Base-by-base conservation (phyloP, 345 rosid genomes). In the Aquilaria malaccensis region DNA sequence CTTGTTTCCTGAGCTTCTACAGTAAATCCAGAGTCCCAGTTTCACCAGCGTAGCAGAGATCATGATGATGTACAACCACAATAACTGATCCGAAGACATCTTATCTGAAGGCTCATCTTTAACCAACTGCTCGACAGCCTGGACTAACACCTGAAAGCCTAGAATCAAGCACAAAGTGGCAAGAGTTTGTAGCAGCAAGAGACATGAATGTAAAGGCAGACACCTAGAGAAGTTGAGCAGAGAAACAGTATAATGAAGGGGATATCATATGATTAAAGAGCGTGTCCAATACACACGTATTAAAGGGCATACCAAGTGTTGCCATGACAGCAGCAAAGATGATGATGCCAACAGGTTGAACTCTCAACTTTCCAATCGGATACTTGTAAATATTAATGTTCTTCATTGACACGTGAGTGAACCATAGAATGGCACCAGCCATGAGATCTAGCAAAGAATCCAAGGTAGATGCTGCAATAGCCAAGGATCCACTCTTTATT, bases 241-340 rank as follows among this genome's bases (percentile, higher is more conserved):
- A 37, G 43, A 37, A 37, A 9, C 43, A 37, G 43, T 3, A 37
- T 37, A 37, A 4, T 37, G 43, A 9, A 37, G 7, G 43, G 43
- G 7, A 37, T 37, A 37, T 37, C 5, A 22, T 22, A 22, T 22
- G 22, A 22, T 22, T 22, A 22, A 22, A 22, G 22, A 22, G 22
- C 22, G 22, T 22, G 22, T 22, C 22, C 22, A 22, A 22, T 22
- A 22, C 22, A 22, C 22, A 22, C 22, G 22, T 22, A 9, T 37
- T 37, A 37, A 37, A 37, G 43, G 43, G 7, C 70, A 69, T 79
- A 90, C 97, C 95, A 11, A 90, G 90, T 30, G 95, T 87, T 48
- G 97, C 92, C 97, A 90, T 90, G 52, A 90, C 33, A 9, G 95
- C 97, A 12, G 95, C 95, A 67, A 90, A 87, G 65, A 87, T 74